phyloP scores from a whole-genome alignment of 495 filamentous ascomycete genomes.

The Hypoxylon lenormandii region DNA sequence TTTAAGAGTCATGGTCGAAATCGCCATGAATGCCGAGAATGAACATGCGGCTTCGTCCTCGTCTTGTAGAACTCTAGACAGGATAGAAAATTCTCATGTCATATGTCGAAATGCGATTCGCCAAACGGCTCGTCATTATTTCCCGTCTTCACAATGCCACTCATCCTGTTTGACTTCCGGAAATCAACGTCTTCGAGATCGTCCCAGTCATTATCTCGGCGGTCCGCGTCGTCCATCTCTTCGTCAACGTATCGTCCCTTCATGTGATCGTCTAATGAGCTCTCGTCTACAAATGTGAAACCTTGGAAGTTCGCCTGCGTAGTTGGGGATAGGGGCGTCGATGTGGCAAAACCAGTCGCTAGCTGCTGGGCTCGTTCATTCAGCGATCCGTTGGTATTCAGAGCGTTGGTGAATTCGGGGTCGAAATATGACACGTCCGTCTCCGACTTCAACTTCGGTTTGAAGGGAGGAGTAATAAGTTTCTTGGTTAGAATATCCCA shows the following conservation, averaged over 20 bases:
- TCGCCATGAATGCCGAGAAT: slow-evolving; percentile 35
- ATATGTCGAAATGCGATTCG: slow-evolving; percentile 75
- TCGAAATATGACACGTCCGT: slow-evolving; percentile 98
- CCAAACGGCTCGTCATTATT: slow-evolving; percentile 80
- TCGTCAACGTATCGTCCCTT: slow-evolving; percentile 69
- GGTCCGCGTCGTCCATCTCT: slow-evolving; percentile 73
- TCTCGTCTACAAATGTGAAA: slow-evolving; percentile 98
- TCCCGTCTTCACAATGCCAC: slow-evolving; percentile 74
- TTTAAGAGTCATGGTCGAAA: slow-evolving; percentile 39
- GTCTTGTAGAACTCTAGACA: slow-evolving; percentile 32
- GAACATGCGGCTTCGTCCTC: slow-evolving; percentile 23
- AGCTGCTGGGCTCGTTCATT: slow-evolving; percentile 89
- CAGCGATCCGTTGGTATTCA: slow-evolving; percentile 82
- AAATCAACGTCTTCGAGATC: slow-evolving; percentile 59
- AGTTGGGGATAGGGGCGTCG: slow-evolving; percentile 89
- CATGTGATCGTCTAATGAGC: slow-evolving; percentile 91
- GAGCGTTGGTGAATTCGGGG: slow-evolving; percentile 95
- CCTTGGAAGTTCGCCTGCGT: slow-evolving; percentile 98
- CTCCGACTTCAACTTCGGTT: slow-evolving; percentile 93
- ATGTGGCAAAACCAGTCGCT: slow-evolving; percentile 78
- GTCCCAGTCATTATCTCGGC: slow-evolving; percentile 64
- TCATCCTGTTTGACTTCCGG: slow-evolving; percentile 72
- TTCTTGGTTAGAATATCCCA: slow-evolving; percentile 89
- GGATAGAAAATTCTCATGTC: slow-evolving; percentile 28
- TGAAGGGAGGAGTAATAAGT: slow-evolving; percentile 95